Evolutionary conservation across 257 asterid genomes (phyloP), one percentile per base, ranked within the genome.

Genomic region (Solanum chilense): DNA sequence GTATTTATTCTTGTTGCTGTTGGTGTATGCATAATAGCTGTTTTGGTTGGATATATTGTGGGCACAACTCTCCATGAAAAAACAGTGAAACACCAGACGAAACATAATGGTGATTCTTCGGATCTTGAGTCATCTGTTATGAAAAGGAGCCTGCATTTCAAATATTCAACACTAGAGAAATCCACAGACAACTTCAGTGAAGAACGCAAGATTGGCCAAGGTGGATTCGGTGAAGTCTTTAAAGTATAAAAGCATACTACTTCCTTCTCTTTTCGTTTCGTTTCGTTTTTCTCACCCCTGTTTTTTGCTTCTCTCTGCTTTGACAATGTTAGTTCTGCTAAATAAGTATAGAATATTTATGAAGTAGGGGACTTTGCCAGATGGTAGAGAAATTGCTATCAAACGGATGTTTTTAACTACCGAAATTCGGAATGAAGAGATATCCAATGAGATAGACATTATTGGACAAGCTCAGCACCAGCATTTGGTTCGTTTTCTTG

Each of bases 181-280:
- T 85, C 86, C 16, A 87, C 89, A 41, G 75, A 87, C 47, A 73
- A 78, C 70, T 81, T 87, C 45, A 60, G 62, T 66, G 86, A 56
- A 49, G 75, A 73, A 23, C 23, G 58, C 70, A 87, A 87, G 84
- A 81, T 87, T 73, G 89, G 89, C 62, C 86, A 87, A 45, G 89
- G 89, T 29, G 89, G 89, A 66, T 76, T 84, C 5, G 89, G 89
- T 31, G 84, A 76, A 73, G 86, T 87, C 41, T 87, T 87, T 76
- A 87, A 87, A 73, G 89, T 86, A 45, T 70, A 73, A 81, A 49
- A 47, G 27, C 69, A 29, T 81, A 81, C 69, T 81, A 18, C 45
- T 80, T 20, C 85, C 8, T 49, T 49, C 29, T 39, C 52, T 73
- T 73, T 77, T 25, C 4, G 3, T 41, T 77, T 52, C 23, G 64